These are phyloP conservation scores for Curvularia sp. DNA, from an alignment of 2,329 filamentous ascomycete species.

Conservation along the genomic window DNA sequence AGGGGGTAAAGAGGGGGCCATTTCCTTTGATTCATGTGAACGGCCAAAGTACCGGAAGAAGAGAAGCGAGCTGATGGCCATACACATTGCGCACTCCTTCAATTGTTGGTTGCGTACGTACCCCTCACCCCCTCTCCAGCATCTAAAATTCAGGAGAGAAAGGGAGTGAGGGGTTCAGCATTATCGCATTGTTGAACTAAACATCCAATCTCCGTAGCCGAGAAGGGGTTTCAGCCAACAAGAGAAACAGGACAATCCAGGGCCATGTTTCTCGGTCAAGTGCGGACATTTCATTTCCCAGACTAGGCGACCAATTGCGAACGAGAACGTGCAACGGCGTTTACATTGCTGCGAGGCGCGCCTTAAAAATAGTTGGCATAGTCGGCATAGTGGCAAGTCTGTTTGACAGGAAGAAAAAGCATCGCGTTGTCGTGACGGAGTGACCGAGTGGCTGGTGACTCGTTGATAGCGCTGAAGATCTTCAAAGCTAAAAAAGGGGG, in stretches of 20 bases:
- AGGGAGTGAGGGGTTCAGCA: background rate
- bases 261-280: constrained; percentile 6
- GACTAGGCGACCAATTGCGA: constrained; percentile 14
- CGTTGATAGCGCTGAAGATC: constrained; percentile 9
- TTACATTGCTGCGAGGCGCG: background rate
- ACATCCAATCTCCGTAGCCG: constrained; percentile 13
- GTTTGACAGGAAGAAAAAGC: background rate
- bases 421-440: background rate
- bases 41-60: constrained; percentile 1
- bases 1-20: background rate
- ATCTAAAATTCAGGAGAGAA: background rate
- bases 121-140: background rate
- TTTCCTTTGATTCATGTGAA: background rate
- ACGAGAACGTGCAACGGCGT: constrained; percentile 12
- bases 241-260: background rate
- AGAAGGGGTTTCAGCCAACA: background rate
- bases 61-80: background rate
- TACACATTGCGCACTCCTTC: background rate
- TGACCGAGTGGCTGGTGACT: constrained; percentile 1
- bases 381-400: background rate
- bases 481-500: background rate
- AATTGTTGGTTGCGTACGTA: background rate
- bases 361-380: background rate
- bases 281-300: constrained; percentile 9
- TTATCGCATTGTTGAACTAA: constrained; percentile 9